Evolutionary conservation across 2,329 filamentous ascomycete genomes (phyloP), one percentile per base, ranked within the genome.

Genomic region (Colletotrichum sp.): DNA sequence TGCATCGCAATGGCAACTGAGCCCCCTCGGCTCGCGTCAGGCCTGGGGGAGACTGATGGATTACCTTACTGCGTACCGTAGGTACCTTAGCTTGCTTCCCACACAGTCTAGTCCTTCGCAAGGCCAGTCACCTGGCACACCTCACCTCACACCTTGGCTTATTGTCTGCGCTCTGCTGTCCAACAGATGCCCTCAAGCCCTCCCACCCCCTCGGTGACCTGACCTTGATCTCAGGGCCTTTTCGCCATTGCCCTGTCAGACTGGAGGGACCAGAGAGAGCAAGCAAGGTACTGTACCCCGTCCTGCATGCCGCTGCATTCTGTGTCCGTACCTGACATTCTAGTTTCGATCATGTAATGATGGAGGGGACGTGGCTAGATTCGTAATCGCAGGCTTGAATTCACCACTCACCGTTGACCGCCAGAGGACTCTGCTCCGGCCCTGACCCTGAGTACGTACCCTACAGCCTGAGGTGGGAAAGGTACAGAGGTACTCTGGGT

Each of bases 291-390:
- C 70, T 30, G 34, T 32, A 44, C 36, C 39, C 65, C 66, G 57
- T 69, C 57, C 36, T 62, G 64, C 59, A 66, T 36, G 16, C 30
- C 39, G 55, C 73, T 63, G 69, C 73, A 75, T 64, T 62, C 26
- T 68, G 52, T 75, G 55, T 72, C 71, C 71, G 75, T 76, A 63
- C 75, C 75, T 75, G 75, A 34, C 75, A 75, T 67, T 75, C 71
- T 66, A 55, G 66, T 71, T 71, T 75, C 44, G 44, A 75, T 75
- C 72, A 66, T 69, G 75, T 75, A 76, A 76, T 75, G 39, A 57
- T 57, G 71, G 64, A 71, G 73, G 69, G 73, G 36, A 55, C 44
- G 65, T 62, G 66, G 55, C 66, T 67, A 65, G 60, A 71, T 75
- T 71, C 71, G 75, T 76, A 60, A 71, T 76, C 18, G 60, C 62